Base-by-base conservation (phyloP, 2,329 filamentous ascomycete genomes). In the Rhexocercosporidium sp. region DNA sequence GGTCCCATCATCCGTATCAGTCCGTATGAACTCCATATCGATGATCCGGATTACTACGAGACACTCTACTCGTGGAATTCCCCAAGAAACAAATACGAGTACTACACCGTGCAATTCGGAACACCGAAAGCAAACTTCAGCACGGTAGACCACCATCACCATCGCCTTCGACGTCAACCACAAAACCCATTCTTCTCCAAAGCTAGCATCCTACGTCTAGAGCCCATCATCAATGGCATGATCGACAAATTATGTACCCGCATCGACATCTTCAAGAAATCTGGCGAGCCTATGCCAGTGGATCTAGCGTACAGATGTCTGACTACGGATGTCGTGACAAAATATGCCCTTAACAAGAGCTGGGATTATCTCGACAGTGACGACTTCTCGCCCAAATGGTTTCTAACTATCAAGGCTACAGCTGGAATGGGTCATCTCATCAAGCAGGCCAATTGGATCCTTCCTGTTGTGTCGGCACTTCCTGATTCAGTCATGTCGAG, bases 11-110 rank as follows among this genome's bases (percentile, higher is more conserved):
- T 80, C 37, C 74, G 77, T 18, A 77, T 79, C 57, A 78, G 74
- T 62, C 75, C 78, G 1, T 79, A 77, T 73, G 81, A 83, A 66
- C 74, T 83, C 34, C 77, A 82, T 62, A 76, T 82, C 49, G 72
- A 70, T 12, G 73, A 75, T 31, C 72, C 76, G 16, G 62, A 72
- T 53, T 81, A 82, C 70, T 78, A 80, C 65, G 76, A 81, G 37
- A 79, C 80, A 61, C 70, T 83, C 20, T 82, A 81, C 70, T 74
- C 78, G 11, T 46, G 49, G 12, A 56, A 46, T 3, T 57, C 34
- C 5, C 69, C 60, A 14, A 66, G 49, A 18, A 54, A 70, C 51
- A 68, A 70, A 46, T 73, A 69, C 61, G 47, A 62, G 37, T 73
- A 69, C 65, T 56, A 39, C 44, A 61, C 60, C 14, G 64, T 59